Conservation (phyloP, 306 rosid species). For the Echinosophora koreensis region DNA sequence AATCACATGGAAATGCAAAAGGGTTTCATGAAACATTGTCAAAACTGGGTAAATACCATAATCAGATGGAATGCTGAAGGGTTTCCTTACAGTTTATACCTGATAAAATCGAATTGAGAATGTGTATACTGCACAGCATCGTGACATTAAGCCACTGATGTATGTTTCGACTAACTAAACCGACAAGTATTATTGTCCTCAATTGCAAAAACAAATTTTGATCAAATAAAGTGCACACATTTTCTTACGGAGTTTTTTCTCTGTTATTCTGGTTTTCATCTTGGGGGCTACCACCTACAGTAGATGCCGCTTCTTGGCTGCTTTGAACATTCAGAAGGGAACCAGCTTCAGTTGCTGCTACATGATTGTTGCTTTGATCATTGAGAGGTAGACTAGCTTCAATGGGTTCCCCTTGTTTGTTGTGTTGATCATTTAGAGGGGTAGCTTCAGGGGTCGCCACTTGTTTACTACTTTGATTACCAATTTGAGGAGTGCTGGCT, state of each 20-base stretch:
- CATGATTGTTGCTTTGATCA: slow-evolving; percentile 43
- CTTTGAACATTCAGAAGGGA: slow-evolving; percentile 45
- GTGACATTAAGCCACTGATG: slow-evolving; percentile 52
- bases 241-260: slow-evolving; percentile 49
- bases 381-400: slow-evolving; percentile 35
- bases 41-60: slow-evolving; percentile 39
- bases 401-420: slow-evolving; percentile 21
- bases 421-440: slow-evolving; percentile 29
- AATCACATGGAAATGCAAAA: slow-evolving; percentile 24
- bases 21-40: slow-evolving; percentile 22
- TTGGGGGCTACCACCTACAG: slow-evolving; percentile 45
- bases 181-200: slow-evolving; percentile 56
- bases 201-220: slow-evolving; percentile 44
- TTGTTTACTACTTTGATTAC: slow-evolving; percentile 48
- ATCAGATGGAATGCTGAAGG: slow-evolving; percentile 43
- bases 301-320: slow-evolving; percentile 36
- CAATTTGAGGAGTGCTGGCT: slow-evolving; percentile 49
- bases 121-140: slow-evolving; percentile 57
- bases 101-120: slow-evolving; percentile 42
- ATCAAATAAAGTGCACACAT: slow-evolving; percentile 35
- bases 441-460: slow-evolving; percentile 32
- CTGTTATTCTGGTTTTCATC: slow-evolving; percentile 52
- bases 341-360: slow-evolving; percentile 39
- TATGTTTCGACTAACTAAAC: slow-evolving; percentile 49
- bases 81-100: slow-evolving; percentile 60